phyloP scores from a whole-genome alignment of 1,139 yeast species.

The Kluyveromyces sp. region DNA sequence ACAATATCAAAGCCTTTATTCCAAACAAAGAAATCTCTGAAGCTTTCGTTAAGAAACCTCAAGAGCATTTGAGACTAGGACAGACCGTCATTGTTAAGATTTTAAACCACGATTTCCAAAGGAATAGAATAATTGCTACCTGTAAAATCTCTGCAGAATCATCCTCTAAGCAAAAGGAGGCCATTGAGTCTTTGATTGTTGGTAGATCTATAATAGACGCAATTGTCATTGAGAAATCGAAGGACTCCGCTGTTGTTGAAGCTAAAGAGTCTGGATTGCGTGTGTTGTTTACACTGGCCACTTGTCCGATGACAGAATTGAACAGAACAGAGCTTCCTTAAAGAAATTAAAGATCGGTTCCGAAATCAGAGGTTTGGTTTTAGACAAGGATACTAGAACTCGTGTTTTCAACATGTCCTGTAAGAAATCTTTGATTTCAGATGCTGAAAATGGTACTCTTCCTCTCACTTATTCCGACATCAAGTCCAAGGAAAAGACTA shows the following conservation, averaged over 20 bases:
- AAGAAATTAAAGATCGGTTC: conserved; percentile 58
- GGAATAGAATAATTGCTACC: conserved; percentile 58
- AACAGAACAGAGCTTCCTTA: conserved; percentile 56
- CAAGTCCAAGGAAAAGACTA: conserved; percentile 37
- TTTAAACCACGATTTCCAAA: conserved; percentile 46
- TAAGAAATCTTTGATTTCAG: conserved; percentile 61
- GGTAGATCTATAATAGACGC: conserved; percentile 64
- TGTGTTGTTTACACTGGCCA: conserved; percentile 70
- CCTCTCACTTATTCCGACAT: conserved; percentile 60
- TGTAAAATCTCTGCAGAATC: conserved; percentile 58
- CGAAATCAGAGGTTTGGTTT: conserved; percentile 49
- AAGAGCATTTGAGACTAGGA: conserved; percentile 71
- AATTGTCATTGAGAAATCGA: conserved; percentile 63
- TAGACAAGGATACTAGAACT: conserved; percentile 59
- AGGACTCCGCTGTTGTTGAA: conserved; percentile 65
- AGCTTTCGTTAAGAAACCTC: conserved; percentile 69
- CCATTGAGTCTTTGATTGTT: conserved; percentile 41
- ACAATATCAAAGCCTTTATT: conserved; percentile 66
- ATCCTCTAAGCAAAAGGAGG: conserved; percentile 41
- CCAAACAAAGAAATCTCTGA: conserved; percentile 89
- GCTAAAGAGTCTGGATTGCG: conserved; percentile 45
- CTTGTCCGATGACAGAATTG: conserved; percentile 65
- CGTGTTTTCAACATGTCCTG: conserved; percentile 55
- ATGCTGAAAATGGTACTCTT: conserved; percentile 46
- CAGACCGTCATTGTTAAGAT: conserved; percentile 77